A percentile compares a stretch with the other conserved stretches of the same genome.
These are phyloP conservation scores for Linderina pennispora DNA, from an alignment of 192 early-diverging fungal species.

Conservation along the genomic window DNA sequence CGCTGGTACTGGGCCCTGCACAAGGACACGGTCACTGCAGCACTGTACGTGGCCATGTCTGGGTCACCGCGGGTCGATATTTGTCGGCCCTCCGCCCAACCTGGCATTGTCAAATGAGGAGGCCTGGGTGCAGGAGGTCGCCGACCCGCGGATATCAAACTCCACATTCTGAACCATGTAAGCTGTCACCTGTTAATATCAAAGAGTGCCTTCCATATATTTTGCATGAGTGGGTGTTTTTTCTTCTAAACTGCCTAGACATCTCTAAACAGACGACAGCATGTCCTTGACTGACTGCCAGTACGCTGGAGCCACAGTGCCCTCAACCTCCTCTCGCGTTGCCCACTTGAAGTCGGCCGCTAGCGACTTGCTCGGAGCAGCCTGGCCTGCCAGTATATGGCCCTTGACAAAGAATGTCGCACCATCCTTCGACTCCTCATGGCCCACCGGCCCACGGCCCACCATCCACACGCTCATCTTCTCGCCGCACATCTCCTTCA, in stretches of 20 bases:
- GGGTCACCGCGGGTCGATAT: constrained; percentile 17
- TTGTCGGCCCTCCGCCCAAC: constrained; percentile 5
- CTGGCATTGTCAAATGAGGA: constrained; percentile 11
- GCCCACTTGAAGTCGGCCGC: constrained; percentile 40
- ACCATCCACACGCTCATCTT: constrained; percentile 84
- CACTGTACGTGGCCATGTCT: constrained; percentile 13
- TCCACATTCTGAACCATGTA: neutral
- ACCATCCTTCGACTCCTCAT: constrained; percentile 44
- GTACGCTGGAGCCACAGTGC: constrained; percentile 28
- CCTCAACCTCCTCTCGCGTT: constrained; percentile 39
- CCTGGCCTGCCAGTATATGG: constrained; percentile 72
- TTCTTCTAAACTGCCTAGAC: neutral
- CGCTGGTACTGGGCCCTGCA: constrained; percentile 35
- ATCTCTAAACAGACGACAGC: constrained; percentile 24
- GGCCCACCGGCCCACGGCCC: constrained; percentile 74
- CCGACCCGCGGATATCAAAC: constrained; percentile 1
- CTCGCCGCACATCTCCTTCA: constrained; percentile 64
- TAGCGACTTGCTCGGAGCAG: constrained; percentile 8
- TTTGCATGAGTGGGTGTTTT: neutral
- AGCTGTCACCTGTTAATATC: neutral
- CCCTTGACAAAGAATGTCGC: constrained; percentile 84
- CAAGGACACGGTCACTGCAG: constrained; percentile 19
- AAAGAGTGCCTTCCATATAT: neutral
- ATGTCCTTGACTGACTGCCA: constrained; percentile 39
- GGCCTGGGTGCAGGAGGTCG: constrained; percentile 24